Evolutionary conservation across 2,329 filamentous ascomycete genomes (phyloP).

Genomic region (Pseudocercospora fuligena): DNA sequence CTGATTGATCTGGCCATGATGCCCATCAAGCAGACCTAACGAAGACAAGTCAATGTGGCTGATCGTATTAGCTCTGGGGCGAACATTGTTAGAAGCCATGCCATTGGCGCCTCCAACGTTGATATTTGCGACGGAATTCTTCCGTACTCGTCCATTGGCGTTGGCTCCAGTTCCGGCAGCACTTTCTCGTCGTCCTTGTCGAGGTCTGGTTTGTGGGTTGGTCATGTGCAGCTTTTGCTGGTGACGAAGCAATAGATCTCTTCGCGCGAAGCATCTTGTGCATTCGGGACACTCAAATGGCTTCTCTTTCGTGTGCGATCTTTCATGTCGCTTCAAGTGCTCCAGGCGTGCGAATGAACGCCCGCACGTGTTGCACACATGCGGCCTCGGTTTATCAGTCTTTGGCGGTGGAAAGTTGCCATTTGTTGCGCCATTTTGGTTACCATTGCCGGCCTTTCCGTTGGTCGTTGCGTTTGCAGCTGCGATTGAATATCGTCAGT

Average conservation of each 20-base stretch:
- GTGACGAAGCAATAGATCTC: conserved; percentile 88
- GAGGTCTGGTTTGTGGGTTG: conserved; percentile 82
- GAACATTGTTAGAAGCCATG: conserved; percentile 63
- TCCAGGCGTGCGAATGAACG: conserved; percentile 93
- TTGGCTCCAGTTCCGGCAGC: conserved; percentile 71
- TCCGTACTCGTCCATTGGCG: conserved; percentile 76
- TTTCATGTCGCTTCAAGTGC: conserved; percentile 95
- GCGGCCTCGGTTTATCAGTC: conserved; percentile 94
- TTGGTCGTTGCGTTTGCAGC: conserved; percentile 24
- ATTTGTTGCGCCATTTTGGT: conserved; percentile 29
- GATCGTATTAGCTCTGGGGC: conserved; percentile 93
- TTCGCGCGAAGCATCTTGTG: conserved; percentile 88
- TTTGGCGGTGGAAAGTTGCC: conserved; percentile 77
- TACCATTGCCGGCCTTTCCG: conserved; percentile 3
- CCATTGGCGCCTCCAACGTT: conserved; percentile 55
- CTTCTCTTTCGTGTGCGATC: conserved; percentile 98
- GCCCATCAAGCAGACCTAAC: conserved; percentile 58
- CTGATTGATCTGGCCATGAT: conserved; percentile 33
- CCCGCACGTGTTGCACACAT: conserved; percentile 88
- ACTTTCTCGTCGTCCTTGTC: conserved; percentile 84
- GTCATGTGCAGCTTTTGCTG: conserved; percentile 99
- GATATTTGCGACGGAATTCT: conserved; percentile 81
- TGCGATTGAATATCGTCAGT: conserved; percentile 4
- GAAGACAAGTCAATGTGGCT: conserved; percentile 83
- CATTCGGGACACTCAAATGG: conserved; percentile 97